Evolutionary conservation across 1,139 yeast species (phyloP), one percentile per base, ranked within the genome.

Genomic region (Geotrichum klebahnii): DNA sequence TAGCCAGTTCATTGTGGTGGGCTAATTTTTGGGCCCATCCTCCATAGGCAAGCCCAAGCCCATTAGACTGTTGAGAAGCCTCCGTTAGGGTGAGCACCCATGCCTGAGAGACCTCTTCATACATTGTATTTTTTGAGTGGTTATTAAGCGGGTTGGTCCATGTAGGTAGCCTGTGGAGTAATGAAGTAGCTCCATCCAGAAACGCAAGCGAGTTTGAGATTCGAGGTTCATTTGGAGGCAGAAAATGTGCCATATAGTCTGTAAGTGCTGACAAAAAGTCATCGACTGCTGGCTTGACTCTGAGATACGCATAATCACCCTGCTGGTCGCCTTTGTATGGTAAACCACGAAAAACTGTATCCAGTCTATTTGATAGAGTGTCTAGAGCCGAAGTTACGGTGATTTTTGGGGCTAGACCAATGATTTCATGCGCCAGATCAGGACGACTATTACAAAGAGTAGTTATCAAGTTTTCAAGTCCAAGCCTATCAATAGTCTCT

Each of bases 281-380:
- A 57, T 81, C 78, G 53, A 89, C 76, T 52, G 73, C 69, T 1
- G 88, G 81, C 61, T 87, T 83, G 50, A 90, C 84, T 53, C 97
- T 75, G 53, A 87, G 73, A 67, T 83, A 92, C n/a, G 96, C 83
- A 64, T 92, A 92, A 66, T 90, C 97, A 48, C 85, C 80, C 46
- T 77, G 74, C 19, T 75, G 71, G 59, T 84, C 88, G 55, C 87
- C 87, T 58, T 82, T 82, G 66, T 84, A 86, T 1, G 96, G 96
- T 56, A 87, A 67, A 53, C 77, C 75, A 19, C 67, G 65, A 31
- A 70, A 62, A 26, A 86, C 77, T 2, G 61, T 60, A 14, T 74
- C 70, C 46, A 76, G 69, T 59, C 82, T 80, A 10, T 64, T 63
- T 34, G 70, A 67, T 49, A 87, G 69, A 31, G 79, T 71, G 10